Evolutionary conservation across 2,329 filamentous ascomycete genomes (phyloP).

Genomic region (Lasiodiplodia hormozganensis): DNA sequence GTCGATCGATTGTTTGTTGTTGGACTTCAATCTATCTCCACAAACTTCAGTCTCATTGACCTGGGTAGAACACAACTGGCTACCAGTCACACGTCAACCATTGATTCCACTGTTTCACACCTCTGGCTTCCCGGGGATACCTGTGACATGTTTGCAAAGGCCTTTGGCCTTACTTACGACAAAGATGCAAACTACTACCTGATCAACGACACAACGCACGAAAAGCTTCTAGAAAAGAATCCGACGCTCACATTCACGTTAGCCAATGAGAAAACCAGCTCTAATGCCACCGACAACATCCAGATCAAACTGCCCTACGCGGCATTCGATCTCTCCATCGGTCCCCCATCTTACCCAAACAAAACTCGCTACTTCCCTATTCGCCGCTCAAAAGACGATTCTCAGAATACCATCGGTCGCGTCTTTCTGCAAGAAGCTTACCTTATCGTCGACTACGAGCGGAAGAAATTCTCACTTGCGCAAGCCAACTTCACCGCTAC

Average conservation of each 20-base stretch:
- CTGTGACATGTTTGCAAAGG: constrained; percentile 49
- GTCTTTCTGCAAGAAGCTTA: too few relatives aligned
- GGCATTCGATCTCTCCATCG: too few relatives aligned
- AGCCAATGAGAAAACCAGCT: constrained; percentile 31
- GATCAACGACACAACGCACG: constrained; percentile 46
- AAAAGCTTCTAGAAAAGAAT: constrained; percentile 39
- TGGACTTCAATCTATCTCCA: background rate
- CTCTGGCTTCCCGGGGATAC: constrained; percentile 40
- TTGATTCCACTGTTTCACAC: background rate
- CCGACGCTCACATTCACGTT: constrained; percentile 48
- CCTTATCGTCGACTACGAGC: too few relatives aligned
- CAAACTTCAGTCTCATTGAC: background rate
- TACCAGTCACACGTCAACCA: background rate
- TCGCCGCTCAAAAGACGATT: too few relatives aligned
- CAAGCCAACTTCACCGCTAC: too few relatives aligned
- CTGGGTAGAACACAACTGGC: accelerated
- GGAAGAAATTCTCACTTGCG: too few relatives aligned
- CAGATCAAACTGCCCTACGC: background rate
- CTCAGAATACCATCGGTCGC: too few relatives aligned
- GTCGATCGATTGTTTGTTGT: background rate
- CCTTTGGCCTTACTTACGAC: constrained; percentile 50
- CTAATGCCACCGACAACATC: background rate
- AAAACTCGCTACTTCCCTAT: too few relatives aligned
- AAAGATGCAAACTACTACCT: constrained; percentile 45
- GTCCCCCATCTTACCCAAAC: too few relatives aligned